Percentiles rank a stretch among this genome's conserved stretches.
Evolutionary conservation across 2,329 filamentous ascomycete genomes (phyloP).

Genomic region (Volutella citrinella): DNA sequence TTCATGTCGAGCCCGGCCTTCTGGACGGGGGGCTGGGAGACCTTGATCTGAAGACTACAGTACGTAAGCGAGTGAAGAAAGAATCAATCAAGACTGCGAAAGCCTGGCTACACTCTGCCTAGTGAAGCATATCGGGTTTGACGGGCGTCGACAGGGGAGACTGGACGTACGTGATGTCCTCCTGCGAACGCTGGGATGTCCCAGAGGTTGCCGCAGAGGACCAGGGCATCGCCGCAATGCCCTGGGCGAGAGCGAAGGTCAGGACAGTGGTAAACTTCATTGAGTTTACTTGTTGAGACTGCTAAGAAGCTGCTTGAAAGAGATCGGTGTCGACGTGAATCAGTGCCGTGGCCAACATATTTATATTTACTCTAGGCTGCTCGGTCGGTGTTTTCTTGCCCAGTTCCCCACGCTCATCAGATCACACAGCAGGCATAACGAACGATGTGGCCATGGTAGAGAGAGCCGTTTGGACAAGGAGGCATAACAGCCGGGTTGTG

Average conservation of each 20-base stretch:
- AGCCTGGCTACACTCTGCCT: background rate
- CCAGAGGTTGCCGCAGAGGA: background rate
- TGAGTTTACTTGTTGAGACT: no score
- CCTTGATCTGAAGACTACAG: conserved; percentile 12
- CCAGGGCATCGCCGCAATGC: conserved; percentile 18
- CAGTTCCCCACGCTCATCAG: no score
- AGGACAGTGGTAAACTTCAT: conserved; percentile 12
- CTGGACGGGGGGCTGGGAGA: conserved; percentile 4
- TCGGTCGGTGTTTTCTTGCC: no score
- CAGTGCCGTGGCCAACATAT: no score
- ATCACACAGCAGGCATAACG: no score
- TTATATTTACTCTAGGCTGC: no score
- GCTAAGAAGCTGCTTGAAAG: no score
- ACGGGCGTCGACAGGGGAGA: background rate
- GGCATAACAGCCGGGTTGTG: no score
- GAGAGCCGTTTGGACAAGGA: no score
- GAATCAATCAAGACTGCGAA: background rate
- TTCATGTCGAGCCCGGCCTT: background rate
- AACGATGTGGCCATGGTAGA: no score
- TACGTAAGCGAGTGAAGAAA: background rate
- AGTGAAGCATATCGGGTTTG: background rate
- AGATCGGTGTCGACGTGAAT: no score
- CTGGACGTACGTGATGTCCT: conserved; percentile 16
- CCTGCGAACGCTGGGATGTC: background rate
- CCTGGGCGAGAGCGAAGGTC: conserved; percentile 4